Conservation (phyloP, 1,139 yeast species). For the Saccharomyces hybrid region DNA sequence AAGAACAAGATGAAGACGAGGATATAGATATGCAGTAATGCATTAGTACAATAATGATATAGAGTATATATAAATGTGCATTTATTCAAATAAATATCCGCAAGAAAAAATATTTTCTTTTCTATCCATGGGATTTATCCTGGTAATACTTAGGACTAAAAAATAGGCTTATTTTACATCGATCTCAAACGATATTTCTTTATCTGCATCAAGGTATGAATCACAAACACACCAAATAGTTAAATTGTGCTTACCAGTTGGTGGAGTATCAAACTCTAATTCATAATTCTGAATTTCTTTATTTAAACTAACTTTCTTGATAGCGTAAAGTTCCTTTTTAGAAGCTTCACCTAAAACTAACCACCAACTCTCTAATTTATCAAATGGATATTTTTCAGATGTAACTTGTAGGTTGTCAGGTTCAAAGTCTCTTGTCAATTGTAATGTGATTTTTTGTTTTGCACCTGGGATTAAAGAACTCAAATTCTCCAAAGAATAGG, state of each 20-base stretch:
- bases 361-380: slow-evolving; percentile 80
- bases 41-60: not conserved
- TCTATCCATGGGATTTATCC: not conserved
- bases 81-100: not conserved
- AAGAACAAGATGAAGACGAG: slow-evolving; percentile 11
- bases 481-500: slow-evolving; percentile 34
- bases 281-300: slow-evolving; percentile 47
- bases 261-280: slow-evolving; percentile 52
- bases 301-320: slow-evolving; percentile 54
- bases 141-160: not conserved
- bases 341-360: slow-evolving; percentile 64
- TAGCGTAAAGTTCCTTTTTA: slow-evolving; percentile 59
- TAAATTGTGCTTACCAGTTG: slow-evolving; percentile 51
- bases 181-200: slow-evolving; percentile 53
- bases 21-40: slow-evolving; percentile 13
- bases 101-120: not conserved
- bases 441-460: slow-evolving; percentile 25
- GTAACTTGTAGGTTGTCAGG: slow-evolving; percentile 59
- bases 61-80: not conserved
- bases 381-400: slow-evolving; percentile 47
- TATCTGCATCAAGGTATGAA: slow-evolving; percentile 84
- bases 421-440: slow-evolving; percentile 52
- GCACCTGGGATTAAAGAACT: slow-evolving; percentile 33
- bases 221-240: slow-evolving; percentile 87
- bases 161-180: slow-evolving; percentile 32